Evolutionary conservation across 345 rosid species (phyloP), one percentile per base, ranked within the genome.

Genomic region (Lepidium sativum): DNA sequence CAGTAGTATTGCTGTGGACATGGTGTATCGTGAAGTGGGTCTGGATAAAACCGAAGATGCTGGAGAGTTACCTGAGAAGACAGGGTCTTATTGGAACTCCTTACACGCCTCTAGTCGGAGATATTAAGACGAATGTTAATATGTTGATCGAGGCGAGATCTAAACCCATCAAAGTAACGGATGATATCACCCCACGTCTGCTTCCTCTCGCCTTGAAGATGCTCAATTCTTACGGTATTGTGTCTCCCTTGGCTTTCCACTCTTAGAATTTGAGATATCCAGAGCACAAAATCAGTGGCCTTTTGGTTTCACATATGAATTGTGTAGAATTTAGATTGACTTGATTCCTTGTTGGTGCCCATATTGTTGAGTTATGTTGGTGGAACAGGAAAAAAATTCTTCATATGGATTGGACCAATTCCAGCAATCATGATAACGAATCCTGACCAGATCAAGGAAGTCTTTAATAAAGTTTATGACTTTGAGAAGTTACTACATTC

Each of bases 1-100:
- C 50, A 12, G 47, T 47, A 8, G 48, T 16, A 6, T 47, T 49
- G 54, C 29, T 75, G 32, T 69, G 74, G 78, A 33, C 63, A 65
- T 75, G 75, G 84, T 77, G 61, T 64, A 27, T 75, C 1, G 25
- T 75, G 54, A 70, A 72, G 18, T 68, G 80, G 83, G 68, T 79
- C 1, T 81, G 83, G 86, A 60, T 86, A 32, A 70, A 48, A 67
- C 92, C 86, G 0, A 80, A 54, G 79, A 75, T 34, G 65, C 71
- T 83, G 1, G 88, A 81, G 75, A 77, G 48, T 60, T 43, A 9
- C 42, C 62, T 86, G 21, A 79, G 69, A 72, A 41, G 60, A 41
- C 84, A 79, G 33, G 88, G 86, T 23, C 70, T 86, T 40, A 9
- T 37, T 6, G 85, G 82, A 62, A 77, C 77, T 23, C 70, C 79